These are phyloP conservation scores for Crucihimalaya himalaica DNA, from an alignment of 345 rosid genomes.

Conservation along the genomic window DNA sequence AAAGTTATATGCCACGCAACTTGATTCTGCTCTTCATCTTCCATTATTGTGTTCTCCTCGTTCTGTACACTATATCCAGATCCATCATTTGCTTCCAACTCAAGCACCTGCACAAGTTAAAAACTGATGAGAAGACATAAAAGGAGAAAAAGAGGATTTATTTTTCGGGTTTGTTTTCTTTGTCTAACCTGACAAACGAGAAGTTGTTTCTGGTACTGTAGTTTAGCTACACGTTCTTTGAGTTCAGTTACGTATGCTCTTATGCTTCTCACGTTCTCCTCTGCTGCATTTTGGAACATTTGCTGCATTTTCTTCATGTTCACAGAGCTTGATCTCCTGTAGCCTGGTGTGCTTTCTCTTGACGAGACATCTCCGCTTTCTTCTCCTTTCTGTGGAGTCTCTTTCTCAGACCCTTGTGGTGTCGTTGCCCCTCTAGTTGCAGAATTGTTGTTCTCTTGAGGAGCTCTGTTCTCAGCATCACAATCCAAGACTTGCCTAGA, in stretches of 20 bases:
- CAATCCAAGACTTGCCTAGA: slow-evolving; percentile 72
- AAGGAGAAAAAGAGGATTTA: not conserved
- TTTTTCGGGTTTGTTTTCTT: not conserved
- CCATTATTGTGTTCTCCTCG: slow-evolving; percentile 53
- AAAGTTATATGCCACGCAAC: slow-evolving; percentile 83
- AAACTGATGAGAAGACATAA: not conserved
- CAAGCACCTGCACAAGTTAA: slow-evolving; percentile 66
- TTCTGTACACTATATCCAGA: slow-evolving; percentile 71
- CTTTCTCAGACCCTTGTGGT: slow-evolving; percentile 59
- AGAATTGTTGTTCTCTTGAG: slow-evolving; percentile 55
- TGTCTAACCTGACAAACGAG: slow-evolving; percentile 91
- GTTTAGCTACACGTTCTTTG: slow-evolving; percentile 94
- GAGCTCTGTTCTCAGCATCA: slow-evolving; percentile 81
- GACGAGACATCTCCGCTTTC: slow-evolving; percentile 83
- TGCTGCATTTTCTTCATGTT: slow-evolving; percentile 99
- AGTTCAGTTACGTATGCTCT: slow-evolving; percentile 88
- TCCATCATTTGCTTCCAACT: slow-evolving; percentile 95
- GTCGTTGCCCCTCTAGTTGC: slow-evolving; percentile 34
- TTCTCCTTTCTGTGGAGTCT: slow-evolving; percentile 74
- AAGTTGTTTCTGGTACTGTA: slow-evolving; percentile 99
- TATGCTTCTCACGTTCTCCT: slow-evolving; percentile 97
- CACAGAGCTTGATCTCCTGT: slow-evolving; percentile 78
- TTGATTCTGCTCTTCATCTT: slow-evolving; percentile 62
- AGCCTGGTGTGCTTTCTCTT: slow-evolving; percentile 77
- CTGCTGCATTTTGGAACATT: slow-evolving; percentile 99